phyloP scores from a whole-genome alignment of 2,329 filamentous ascomycete species.

The Tolypocladium capitatum region DNA sequence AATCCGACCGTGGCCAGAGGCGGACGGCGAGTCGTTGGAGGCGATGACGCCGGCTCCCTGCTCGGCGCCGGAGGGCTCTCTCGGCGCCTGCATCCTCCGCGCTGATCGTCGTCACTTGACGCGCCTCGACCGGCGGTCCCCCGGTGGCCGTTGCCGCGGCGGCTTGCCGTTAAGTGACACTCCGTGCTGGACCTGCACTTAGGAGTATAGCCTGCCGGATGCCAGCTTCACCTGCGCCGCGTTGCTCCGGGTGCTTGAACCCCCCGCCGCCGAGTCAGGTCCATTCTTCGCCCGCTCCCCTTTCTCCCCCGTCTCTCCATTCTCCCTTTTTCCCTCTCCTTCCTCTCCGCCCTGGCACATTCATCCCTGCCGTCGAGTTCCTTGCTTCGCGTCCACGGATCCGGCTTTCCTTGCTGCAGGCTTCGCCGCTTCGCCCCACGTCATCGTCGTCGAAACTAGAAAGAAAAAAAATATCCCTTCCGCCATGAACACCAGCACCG shows the following conservation, averaged over 20 bases:
- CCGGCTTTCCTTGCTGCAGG: not conserved
- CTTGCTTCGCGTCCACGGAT: not conserved
- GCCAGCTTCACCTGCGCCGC: not conserved
- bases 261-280: not conserved
- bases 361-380: not conserved
- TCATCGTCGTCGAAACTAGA: not conserved
- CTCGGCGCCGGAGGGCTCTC: not conserved
- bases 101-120: not conserved
- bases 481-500: conserved; percentile 38
- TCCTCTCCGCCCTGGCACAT: not conserved
- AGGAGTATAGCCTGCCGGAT: conserved; percentile 8
- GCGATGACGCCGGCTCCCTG: too few relatives aligned
- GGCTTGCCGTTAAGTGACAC: conserved; percentile 7
- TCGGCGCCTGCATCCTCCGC: too few relatives aligned
- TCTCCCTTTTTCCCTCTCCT: not conserved
- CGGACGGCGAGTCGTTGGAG: too few relatives aligned
- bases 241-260: not conserved
- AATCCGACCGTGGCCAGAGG: too few relatives aligned
- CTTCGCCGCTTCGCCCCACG: not conserved
- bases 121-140: not conserved
- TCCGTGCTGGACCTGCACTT: conserved; percentile 9
- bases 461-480: not conserved
- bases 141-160: not conserved
- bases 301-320: too few relatives aligned
- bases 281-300: too few relatives aligned